Evolutionary conservation across 441 rosid species (phyloP).

Genomic region (Gossypium schwendimanii): DNA sequence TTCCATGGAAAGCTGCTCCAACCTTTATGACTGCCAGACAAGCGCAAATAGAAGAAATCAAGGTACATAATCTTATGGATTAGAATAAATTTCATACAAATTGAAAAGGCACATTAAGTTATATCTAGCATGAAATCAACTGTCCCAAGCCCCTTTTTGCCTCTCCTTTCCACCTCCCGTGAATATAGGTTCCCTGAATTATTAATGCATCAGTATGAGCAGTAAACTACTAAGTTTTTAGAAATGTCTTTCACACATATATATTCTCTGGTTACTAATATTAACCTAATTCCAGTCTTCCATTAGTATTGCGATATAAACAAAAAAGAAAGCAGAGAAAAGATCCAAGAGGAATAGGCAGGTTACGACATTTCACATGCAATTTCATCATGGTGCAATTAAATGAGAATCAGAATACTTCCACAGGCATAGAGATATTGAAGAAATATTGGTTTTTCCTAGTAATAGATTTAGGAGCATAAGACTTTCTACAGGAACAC

Average conservation of each 20-base stretch:
- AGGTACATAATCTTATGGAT: background rate
- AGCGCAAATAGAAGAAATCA: background rate
- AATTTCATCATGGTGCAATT: background rate
- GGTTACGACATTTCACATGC: background rate
- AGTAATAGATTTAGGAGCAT: background rate
- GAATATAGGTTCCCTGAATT: background rate
- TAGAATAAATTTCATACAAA: background rate
- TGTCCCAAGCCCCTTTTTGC: background rate
- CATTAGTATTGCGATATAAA: background rate
- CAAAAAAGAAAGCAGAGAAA: background rate
- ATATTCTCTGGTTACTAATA: background rate
- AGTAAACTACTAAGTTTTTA: background rate
- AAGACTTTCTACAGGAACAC: background rate
- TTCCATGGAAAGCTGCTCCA: background rate
- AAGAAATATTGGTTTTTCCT: background rate
- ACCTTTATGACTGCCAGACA: slow-evolving; percentile 13
- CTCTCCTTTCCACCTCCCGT: background rate
- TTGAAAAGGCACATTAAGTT: background rate
- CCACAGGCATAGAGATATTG: background rate
- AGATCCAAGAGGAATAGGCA: background rate
- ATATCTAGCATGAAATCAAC: background rate
- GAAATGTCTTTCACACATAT: background rate
- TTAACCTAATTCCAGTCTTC: background rate
- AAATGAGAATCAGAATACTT: background rate
- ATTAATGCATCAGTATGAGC: background rate